Conservation (phyloP, 164 flowering plant species). For the Liriodendron chinense region DNA sequence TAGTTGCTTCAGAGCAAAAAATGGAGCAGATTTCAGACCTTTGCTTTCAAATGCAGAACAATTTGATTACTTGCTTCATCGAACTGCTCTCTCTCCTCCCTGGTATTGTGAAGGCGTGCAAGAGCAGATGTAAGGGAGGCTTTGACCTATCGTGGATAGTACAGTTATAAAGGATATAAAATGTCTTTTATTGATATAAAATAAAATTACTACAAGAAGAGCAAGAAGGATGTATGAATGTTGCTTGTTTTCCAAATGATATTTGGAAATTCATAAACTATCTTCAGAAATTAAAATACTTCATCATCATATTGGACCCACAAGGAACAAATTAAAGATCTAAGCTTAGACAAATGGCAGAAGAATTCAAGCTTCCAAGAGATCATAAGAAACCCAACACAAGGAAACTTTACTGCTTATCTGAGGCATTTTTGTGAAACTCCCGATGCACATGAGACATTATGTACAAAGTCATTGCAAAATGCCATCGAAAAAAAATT, state of each 20-base stretch:
- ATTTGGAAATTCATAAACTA: no score
- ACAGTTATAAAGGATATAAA: constrained; percentile 2
- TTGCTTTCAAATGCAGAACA: constrained; percentile 59
- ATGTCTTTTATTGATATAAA: neutral
- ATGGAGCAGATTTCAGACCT: constrained; percentile 41
- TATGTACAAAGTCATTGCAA: no score
- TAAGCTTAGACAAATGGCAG: no score
- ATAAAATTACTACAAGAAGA: neutral
- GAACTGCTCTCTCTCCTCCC: constrained; percentile 86
- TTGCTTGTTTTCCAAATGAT: neutral
- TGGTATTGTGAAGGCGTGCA: constrained; percentile 67
- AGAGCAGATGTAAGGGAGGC: constrained; percentile 49
- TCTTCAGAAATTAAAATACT: no score
- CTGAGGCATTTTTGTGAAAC: no score
- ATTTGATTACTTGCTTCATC: constrained; percentile 82
- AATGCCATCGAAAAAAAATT: no score
- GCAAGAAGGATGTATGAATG: neutral
- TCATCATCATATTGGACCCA: no score
- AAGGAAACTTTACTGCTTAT: no score
- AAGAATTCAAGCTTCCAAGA: no score
- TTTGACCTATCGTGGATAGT: constrained; percentile 51
- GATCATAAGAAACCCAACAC: no score
- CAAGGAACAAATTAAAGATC: no score
- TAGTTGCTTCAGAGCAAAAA: neutral
- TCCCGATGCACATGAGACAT: no score